phyloP scores from a whole-genome alignment of 1,139 yeast species.

The Hyphopichia pseudoburtonii region DNA sequence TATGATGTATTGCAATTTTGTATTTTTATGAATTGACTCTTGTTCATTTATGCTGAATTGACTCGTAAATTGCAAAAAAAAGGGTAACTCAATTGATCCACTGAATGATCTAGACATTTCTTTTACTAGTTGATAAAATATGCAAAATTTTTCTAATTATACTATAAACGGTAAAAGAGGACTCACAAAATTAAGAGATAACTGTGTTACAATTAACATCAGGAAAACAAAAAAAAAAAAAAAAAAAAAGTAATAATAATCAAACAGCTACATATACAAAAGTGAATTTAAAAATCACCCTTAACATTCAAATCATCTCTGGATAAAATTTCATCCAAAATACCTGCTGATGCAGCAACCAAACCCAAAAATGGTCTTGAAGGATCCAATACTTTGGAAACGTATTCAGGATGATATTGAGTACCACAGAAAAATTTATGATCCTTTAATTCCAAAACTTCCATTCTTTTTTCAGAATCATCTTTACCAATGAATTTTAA shows the following conservation, averaged over 20 bases:
- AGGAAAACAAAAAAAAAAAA: background rate
- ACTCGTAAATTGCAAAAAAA: no score
- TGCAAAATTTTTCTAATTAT: background rate
- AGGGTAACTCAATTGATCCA: no score
- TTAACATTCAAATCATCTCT: slow-evolving; percentile 45
- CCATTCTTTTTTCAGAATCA: slow-evolving; percentile 90
- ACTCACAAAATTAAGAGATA: no score
- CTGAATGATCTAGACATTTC: no score
- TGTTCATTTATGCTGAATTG: no score
- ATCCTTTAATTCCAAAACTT: slow-evolving; percentile 73
- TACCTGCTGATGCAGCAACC: slow-evolving; percentile 89
- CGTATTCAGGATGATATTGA: slow-evolving; percentile 97
- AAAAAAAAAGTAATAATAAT: slow-evolving; percentile 1
- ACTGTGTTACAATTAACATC: no score
- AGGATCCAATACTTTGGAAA: slow-evolving; percentile 94
- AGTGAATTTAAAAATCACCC: slow-evolving; percentile 46
- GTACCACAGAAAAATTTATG: slow-evolving; percentile 95
- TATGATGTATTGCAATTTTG: no score
- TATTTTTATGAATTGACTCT: no score
- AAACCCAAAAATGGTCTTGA: slow-evolving; percentile 95
- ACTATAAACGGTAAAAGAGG: no score
- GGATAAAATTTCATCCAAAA: slow-evolving; percentile 59
- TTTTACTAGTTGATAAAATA: no score
- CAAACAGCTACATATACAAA: background rate
- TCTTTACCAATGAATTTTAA: slow-evolving; percentile 91